These are phyloP conservation scores for Fomitopsis betulina DNA, from an alignment of 1,284 basidiomycete species.

Conservation along the genomic window DNA sequence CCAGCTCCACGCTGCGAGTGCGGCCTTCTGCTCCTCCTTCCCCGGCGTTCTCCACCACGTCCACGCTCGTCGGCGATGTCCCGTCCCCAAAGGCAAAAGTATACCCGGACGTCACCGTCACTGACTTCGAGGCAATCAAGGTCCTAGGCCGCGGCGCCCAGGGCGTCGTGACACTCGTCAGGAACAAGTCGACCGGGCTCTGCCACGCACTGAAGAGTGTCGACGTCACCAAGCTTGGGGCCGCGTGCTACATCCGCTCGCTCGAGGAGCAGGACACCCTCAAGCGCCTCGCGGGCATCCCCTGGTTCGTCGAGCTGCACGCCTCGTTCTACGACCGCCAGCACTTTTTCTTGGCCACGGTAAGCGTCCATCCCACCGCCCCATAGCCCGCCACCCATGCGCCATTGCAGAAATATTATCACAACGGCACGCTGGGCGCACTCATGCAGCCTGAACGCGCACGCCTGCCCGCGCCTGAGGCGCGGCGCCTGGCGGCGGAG, in stretches of 20 bases:
- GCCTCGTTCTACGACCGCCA: constrained; percentile 24
- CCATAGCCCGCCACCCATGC: not conserved
- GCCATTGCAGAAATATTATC: constrained; percentile 17
- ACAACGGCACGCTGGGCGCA: constrained; percentile 17
- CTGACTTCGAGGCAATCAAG: constrained; percentile 20
- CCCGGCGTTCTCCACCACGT: not conserved
- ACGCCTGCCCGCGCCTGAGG: constrained; percentile 8
- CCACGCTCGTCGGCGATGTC: not conserved
- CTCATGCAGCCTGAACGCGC: constrained; percentile 14
- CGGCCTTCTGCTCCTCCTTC: not conserved
- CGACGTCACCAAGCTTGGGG: constrained; percentile 4
- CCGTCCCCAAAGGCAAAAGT: not conserved
- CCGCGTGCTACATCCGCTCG: not conserved
- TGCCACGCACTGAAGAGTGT: constrained; percentile 24
- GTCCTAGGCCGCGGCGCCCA: constrained; percentile 24
- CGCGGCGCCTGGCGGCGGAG: constrained; percentile 22
- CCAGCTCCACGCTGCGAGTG: not conserved
- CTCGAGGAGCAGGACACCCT: constrained; percentile 20
- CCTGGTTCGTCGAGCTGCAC: constrained; percentile 15
- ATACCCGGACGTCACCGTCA: not conserved
- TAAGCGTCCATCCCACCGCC: constrained; percentile 5
- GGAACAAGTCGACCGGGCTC: constrained; percentile 15
- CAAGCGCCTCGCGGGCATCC: constrained; percentile 10
- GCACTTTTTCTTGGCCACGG: constrained; percentile 29
- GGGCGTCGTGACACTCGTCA: constrained; percentile 23